Base-by-base conservation (phyloP, 352 stramenopile genomes). In the Blastocystis sp. region DNA sequence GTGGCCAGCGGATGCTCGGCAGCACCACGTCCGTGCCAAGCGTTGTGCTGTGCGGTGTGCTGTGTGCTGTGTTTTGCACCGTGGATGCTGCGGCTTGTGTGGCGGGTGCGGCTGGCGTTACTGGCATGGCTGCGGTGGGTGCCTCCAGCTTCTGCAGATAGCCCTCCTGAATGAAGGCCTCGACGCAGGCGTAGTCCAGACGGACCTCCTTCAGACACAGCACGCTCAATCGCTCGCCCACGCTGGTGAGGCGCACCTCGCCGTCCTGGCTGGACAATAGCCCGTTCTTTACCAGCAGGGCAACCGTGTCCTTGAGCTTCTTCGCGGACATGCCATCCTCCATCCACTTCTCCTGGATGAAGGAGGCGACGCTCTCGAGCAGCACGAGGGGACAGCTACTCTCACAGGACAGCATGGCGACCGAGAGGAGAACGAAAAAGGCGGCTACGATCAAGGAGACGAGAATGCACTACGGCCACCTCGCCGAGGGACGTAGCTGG, bases 101-200 rank as follows among this genome's bases (percentile, higher is more conserved):
- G 23, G 19, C 48, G 17, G 60, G 74, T 23, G 0, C 1, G 21
- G 17, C 28, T 11, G 28, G 21, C 28, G n/a, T 2, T 2, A n/a
- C 0, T 21, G 48, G 40, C 11, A 19, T 41, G 17, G 53, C 28
- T 45, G 56, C 17, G 21, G 4, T 69, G 7, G 40, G 45, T 28
- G 60, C 9, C 34, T 62, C 14, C 14, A 84, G n/a, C 10, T 64
- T 53, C 21, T 43, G 56, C 19, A 69, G 17, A 21, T 43, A 2
- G 17, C 52, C 41, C 28, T 21, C 38, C 34, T 84, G 23, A 9
- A 84, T 41, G 21, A 62, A 84, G 9, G 23, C 9, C 60, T 84
- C 74, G 10, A 84, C 60, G 23, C 23, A 14, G 0, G 74, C 56
- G 66, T 84, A 84, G n/a, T 84, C 45, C 59, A 84, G n/a, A 23